phyloP scores from a whole-genome alignment of 2,329 filamentous ascomycete species.

The Alternaria sp. region DNA sequence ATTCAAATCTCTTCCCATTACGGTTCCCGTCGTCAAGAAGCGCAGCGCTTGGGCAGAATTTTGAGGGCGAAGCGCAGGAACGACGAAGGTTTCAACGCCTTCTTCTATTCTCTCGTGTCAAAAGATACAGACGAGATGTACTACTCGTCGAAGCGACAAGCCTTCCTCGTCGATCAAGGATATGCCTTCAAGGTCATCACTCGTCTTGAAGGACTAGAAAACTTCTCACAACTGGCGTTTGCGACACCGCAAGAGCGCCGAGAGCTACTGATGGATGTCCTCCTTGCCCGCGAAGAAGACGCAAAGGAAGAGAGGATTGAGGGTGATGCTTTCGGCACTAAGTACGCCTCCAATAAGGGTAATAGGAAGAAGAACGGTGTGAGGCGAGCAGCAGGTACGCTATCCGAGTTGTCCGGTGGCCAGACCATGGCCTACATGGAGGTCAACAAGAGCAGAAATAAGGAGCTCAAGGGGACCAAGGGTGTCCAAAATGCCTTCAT shows the following conservation, averaged over 20 bases:
- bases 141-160: constrained; percentile 94
- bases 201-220: constrained; percentile 87
- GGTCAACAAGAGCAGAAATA: constrained; percentile 56
- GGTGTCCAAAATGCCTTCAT: constrained; percentile 53
- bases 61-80: constrained; percentile 93
- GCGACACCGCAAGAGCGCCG: constrained; percentile 78
- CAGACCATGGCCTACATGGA: constrained; percentile 89
- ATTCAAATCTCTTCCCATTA: constrained; percentile 99
- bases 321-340: constrained; percentile 69
- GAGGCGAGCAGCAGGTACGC: constrained; percentile 80
- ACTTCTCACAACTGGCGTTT: constrained; percentile 81
- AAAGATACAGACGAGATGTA: constrained; percentile 99
- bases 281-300: constrained; percentile 80
- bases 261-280: constrained; percentile 85
- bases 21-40: constrained; percentile 94
- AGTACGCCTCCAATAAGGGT: constrained; percentile 47
- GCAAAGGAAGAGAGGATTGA: constrained; percentile 74
- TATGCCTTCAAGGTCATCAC: constrained; percentile 99
- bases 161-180: constrained; percentile 95
- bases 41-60: constrained; percentile 90
- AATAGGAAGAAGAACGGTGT: constrained; percentile 66
- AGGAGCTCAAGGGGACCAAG: constrained; percentile 51
- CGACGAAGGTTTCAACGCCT: constrained; percentile 98
- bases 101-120: constrained; percentile 96
- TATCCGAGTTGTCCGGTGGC: constrained; percentile 86